These are phyloP conservation scores for Moricandia moricandioides DNA, from an alignment of 345 rosid genomes.

Conservation along the genomic window DNA sequence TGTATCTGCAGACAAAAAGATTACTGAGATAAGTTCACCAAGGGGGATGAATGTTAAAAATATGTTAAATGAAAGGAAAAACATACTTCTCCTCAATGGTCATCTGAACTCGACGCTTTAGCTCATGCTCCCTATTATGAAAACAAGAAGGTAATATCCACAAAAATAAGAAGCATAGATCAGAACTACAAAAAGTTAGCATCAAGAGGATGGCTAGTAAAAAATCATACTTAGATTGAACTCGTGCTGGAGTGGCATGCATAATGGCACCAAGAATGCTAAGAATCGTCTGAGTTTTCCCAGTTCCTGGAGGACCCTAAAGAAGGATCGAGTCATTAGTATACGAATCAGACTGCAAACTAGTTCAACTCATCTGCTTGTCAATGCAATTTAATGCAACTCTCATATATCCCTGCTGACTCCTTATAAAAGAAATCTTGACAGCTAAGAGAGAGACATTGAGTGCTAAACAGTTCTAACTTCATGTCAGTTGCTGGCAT, in stretches of 20 bases:
- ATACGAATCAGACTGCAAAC: neutral
- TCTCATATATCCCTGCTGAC: neutral
- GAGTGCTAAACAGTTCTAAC: neutral
- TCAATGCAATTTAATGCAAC: constrained; percentile 7
- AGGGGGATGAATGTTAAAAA: neutral
- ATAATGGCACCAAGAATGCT: constrained; percentile 90
- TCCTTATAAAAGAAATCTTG: neutral
- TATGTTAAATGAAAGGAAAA: constrained; percentile 2
- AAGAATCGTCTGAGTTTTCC: constrained; percentile 96
- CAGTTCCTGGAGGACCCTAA: constrained; percentile 99
- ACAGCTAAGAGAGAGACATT: neutral
- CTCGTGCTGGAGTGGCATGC: constrained; percentile 90
- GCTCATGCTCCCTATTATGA: constrained; percentile 48
- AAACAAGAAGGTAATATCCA: constrained; percentile 1
- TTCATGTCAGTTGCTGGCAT: neutral
- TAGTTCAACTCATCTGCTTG: constrained; percentile 4
- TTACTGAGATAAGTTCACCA: neutral
- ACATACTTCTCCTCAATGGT: constrained; percentile 77
- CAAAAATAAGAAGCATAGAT: neutral
- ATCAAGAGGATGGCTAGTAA: constrained; percentile 4
- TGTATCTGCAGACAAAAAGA: constrained; percentile 46
- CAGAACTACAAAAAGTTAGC: neutral
- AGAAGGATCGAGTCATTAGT: constrained; percentile 23
- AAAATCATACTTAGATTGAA: constrained; percentile 57
- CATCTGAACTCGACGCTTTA: constrained; percentile 54